Conservation (phyloP, 768 basidiomycete genomes). For the Pleurotus tuber-regium region DNA sequence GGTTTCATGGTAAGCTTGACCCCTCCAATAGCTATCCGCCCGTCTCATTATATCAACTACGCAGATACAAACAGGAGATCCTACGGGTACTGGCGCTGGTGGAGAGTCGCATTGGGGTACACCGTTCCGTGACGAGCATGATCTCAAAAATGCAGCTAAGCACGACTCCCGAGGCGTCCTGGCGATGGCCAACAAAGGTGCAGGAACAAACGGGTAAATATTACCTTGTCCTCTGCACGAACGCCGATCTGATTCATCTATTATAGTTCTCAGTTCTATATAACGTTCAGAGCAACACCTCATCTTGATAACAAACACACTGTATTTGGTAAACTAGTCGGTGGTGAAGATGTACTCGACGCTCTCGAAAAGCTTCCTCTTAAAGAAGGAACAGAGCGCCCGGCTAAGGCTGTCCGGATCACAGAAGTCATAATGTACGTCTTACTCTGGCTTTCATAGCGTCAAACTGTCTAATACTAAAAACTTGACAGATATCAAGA, state of each 20-base stretch:
- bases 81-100: constrained; percentile 92
- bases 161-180: constrained; percentile 83
- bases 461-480: too few relatives aligned
- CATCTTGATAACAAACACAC: constrained; percentile 94
- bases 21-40: neutral
- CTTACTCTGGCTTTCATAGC: too few relatives aligned
- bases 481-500: constrained; percentile 75
- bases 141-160: constrained; percentile 83
- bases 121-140: constrained; percentile 93
- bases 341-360: constrained; percentile 88
- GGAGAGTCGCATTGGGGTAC: constrained; percentile 94
- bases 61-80: constrained; percentile 97
- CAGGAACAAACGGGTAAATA: constrained; percentile 81
- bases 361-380: constrained; percentile 78
- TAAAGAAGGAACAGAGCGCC: constrained; percentile 85
- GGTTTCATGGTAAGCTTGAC: constrained; percentile 92
- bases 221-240: constrained; percentile 4
- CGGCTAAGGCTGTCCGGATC: constrained; percentile 81
- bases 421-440: constrained; percentile 84
- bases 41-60: constrained; percentile 6
- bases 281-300: constrained; percentile 81
- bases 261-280: constrained; percentile 84
- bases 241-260: neutral
- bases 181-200: constrained; percentile 96
- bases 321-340: constrained; percentile 96